Percentiles rank a stretch among this genome's conserved stretches.
These are phyloP conservation scores for Thermothielavioides terrestris DNA, from an alignment of 495 filamentous ascomycete species.

Conservation along the genomic window DNA sequence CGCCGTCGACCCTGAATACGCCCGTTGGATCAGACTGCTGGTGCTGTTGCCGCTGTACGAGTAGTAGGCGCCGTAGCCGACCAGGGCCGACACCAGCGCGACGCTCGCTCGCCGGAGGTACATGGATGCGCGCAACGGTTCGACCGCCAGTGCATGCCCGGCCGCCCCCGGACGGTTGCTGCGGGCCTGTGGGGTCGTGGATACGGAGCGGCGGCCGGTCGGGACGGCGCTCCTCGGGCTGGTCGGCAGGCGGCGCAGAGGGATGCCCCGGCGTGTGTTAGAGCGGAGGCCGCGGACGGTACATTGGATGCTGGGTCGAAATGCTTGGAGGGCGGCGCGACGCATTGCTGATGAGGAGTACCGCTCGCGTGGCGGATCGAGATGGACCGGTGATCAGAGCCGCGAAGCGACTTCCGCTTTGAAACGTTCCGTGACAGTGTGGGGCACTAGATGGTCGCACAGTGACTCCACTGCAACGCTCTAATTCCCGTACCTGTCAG, in stretches of 20 bases:
- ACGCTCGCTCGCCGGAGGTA: slow-evolving; percentile 39
- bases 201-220: slow-evolving; percentile 14
- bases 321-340: slow-evolving; percentile 37
- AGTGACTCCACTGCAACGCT: too few relatives aligned
- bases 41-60: slow-evolving; percentile 30
- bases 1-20: slow-evolving; percentile 13
- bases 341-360: slow-evolving; percentile 30
- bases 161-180: slow-evolving; percentile 14
- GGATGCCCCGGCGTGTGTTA: slow-evolving; percentile 27
- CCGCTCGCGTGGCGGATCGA: background rate
- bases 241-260: slow-evolving; percentile 12
- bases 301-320: slow-evolving; percentile 38
- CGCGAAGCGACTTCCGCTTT: too few relatives aligned
- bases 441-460: slow-evolving; percentile 1
- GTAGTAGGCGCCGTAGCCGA: slow-evolving; percentile 46
- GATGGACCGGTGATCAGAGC: too few relatives aligned
- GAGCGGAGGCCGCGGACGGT: slow-evolving; percentile 33
- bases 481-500: too few relatives aligned
- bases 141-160: slow-evolving; percentile 11
- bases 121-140: slow-evolving; percentile 43
- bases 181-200: slow-evolving; percentile 12
- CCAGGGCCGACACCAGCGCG: slow-evolving; percentile 37
- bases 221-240: slow-evolving; percentile 16
- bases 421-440: too few relatives aligned
- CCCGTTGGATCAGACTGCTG: slow-evolving; percentile 22